Evolutionary conservation across 139 green algal genomes (phyloP), one percentile per base, ranked within the genome.

Genomic region (Coelastrella sp.): DNA sequence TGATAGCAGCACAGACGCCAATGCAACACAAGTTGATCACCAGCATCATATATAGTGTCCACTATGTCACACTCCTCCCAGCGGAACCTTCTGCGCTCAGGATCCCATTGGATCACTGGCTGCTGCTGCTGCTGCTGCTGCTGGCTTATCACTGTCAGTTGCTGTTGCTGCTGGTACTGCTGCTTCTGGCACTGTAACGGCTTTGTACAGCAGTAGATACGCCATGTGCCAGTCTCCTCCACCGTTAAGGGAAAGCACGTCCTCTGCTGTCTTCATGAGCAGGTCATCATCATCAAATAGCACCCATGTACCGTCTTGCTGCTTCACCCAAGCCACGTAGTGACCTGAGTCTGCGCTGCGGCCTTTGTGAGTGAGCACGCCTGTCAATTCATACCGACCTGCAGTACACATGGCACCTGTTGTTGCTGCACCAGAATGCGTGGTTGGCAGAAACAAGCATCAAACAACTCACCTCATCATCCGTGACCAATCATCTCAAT

Each of bases 151-250:
- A 7, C 19, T 59, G 25, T 15, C 61, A 60, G 60, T 24, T 76
- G 60, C 61, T 60, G n/a, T 24, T 24, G 27, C 87, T 59, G 56
- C 72, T n/a, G n/a, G 25, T 25, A 84, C 85, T 8, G 84, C 82
- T 20, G n/a, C 82, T 68, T 87, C 82, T 8, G 95, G 92, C 81
- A 97, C 94, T 25, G 66, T 93, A 82, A 97, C 85, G 1, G 95
- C 96, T 14, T 93, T 94, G 94, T 98, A 99, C 56, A 99, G 73
- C 90, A 99, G 92, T 84, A 99, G 91, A 93, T 99, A 99, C 0
- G 96, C 97, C 97, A 99, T 99, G 95, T 99, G 98, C 97, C 97
- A 99, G 93, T 99, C 98, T 19, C 98, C 98, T 19, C 98, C 98
- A 56, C 97, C 97, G 49, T 90, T 94, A 17, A 99, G 94, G 35